A percentile compares a stretch with the other conserved stretches of the same genome.
These are phyloP conservation scores for Suillus luteus DNA, from an alignment of 768 basidiomycete species.

Conservation along the genomic window DNA sequence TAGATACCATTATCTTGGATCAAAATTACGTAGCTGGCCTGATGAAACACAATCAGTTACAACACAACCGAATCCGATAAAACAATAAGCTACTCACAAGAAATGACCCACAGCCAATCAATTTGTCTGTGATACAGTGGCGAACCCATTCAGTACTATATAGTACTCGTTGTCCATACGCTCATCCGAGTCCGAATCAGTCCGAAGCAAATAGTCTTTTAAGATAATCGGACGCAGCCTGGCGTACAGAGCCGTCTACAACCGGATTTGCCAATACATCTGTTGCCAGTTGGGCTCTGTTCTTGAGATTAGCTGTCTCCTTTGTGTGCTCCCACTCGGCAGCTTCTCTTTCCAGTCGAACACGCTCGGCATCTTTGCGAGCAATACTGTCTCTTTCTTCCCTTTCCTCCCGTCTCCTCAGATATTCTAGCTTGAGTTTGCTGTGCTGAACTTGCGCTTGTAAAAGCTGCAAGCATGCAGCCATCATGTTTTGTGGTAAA, in stretches of 20 bases:
- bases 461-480: slow-evolving; percentile 58
- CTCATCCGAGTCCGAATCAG: slow-evolving; percentile 16
- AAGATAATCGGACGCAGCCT: slow-evolving; percentile 70
- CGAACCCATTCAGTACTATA: neutral
- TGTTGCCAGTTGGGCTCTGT: slow-evolving; percentile 67
- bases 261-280: slow-evolving; percentile 61
- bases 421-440: slow-evolving; percentile 69
- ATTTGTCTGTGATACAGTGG: neutral
- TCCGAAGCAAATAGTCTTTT: slow-evolving; percentile 58
- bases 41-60: neutral
- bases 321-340: slow-evolving; percentile 56
- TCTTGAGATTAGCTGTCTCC: slow-evolving; percentile 52
- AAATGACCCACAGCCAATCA: neutral
- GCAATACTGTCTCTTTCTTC: slow-evolving; percentile 58
- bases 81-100: neutral
- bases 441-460: slow-evolving; percentile 69
- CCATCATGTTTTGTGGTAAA: slow-evolving; percentile 58
- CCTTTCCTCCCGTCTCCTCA: slow-evolving; percentile 68
- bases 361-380: slow-evolving; percentile 54
- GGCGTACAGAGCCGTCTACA: slow-evolving; percentile 61
- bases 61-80: neutral
- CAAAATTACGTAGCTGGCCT: neutral
- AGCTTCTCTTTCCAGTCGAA: slow-evolving; percentile 56
- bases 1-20: neutral
- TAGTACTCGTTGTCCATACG: neutral